A percentile compares a stretch with the other conserved stretches of the same genome.
Evolutionary conservation across 257 asterid genomes (phyloP).

Genomic region (Ehretia macrophylla): DNA sequence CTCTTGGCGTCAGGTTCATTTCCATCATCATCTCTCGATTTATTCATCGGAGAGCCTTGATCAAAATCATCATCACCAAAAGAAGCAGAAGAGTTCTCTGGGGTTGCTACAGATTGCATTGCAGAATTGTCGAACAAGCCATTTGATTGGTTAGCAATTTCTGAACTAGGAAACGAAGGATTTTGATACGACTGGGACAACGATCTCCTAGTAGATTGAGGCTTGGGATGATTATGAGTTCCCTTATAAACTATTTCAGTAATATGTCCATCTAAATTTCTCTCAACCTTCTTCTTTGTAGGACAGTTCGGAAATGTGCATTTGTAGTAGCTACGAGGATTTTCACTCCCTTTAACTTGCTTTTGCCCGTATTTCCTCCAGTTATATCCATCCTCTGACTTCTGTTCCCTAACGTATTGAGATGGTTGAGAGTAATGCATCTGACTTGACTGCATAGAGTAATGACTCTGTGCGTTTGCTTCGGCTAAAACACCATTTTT

Average conservation of each 20-base stretch:
- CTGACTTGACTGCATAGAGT: neutral
- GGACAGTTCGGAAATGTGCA: constrained; percentile 69
- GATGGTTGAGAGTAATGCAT: constrained; percentile 35
- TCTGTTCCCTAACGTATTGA: constrained; percentile 62
- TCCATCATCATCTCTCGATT: constrained; percentile 65
- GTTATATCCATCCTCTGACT: constrained; percentile 26
- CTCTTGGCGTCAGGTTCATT: constrained; percentile 76
- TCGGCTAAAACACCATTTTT: constrained; percentile 8
- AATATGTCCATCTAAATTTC: constrained; percentile 68
- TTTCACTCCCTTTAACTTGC: constrained; percentile 22
- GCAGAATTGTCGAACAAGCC: constrained; percentile 41
- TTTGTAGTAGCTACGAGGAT: constrained; percentile 26
- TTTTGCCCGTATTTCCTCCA: constrained; percentile 29
- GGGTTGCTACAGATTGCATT: constrained; percentile 30
- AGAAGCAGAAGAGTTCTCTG: constrained; percentile 74
- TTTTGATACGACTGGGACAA: constrained; percentile 52
- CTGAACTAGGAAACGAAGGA: constrained; percentile 23
- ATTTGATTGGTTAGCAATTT: too few species aligned
- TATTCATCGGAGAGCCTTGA: constrained; percentile 65
- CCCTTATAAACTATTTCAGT: constrained; percentile 93
- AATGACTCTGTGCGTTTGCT: constrained; percentile 25
- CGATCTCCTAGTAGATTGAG: constrained; percentile 62
- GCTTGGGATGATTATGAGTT: constrained; percentile 86
- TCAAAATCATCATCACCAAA: constrained; percentile 83
- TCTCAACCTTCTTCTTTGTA: constrained; percentile 86